Evolutionary conservation across 176 grass and related monocot species (phyloP).

Genomic region (Carex pumila): DNA sequence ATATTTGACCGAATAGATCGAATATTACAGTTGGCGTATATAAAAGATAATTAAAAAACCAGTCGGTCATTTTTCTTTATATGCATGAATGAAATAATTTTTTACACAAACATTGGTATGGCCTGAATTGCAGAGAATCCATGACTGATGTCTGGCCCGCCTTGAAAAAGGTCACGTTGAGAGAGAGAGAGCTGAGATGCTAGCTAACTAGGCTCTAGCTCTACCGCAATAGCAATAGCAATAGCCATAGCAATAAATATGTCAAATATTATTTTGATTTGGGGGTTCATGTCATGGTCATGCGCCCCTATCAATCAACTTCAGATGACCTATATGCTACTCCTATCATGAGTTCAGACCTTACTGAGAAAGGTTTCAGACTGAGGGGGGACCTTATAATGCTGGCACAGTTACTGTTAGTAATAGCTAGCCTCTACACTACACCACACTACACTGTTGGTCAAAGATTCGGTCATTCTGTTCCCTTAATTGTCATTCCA

Average conservation of each 20-base stretch:
- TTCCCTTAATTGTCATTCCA: neutral
- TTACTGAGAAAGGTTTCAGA: constrained; percentile 1
- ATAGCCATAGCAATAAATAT: neutral
- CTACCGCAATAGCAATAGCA: neutral
- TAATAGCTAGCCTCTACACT: neutral
- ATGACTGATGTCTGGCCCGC: neutral
- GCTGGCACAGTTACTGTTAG: neutral
- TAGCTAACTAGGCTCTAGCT: neutral
- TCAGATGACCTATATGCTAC: constrained; percentile 6
- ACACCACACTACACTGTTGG: neutral
- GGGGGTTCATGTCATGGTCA: constrained; percentile 1
- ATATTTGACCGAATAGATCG: too few relatives aligned
- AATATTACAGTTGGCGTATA: too few relatives aligned
- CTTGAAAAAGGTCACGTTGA: constrained; percentile 1
- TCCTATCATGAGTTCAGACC: constrained; percentile 23
- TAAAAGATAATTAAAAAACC: too few relatives aligned
- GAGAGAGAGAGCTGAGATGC: neutral
- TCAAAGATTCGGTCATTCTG: constrained; percentile 21
- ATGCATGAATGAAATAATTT: too few relatives aligned
- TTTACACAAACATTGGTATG: neutral
- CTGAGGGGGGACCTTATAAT: neutral
- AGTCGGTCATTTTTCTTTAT: too few relatives aligned
- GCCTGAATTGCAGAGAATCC: neutral
- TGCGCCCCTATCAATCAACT: constrained; percentile 7
- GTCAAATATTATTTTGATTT: constrained; percentile 6